Conservation (phyloP, 2,329 filamentous ascomycete genomes). For the Claviceps citrina region DNA sequence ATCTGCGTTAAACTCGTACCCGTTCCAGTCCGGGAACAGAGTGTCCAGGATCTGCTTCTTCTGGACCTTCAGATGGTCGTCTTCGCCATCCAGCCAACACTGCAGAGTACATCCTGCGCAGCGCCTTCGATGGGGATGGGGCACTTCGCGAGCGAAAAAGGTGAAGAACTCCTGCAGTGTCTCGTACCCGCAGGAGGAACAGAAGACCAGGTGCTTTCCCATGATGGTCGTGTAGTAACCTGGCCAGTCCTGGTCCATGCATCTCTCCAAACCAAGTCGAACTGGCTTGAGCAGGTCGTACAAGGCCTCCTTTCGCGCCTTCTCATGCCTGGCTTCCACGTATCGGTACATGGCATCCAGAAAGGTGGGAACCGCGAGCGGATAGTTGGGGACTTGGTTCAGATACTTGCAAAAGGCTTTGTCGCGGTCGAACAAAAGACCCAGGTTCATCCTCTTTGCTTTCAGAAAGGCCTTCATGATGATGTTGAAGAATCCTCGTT, state of each 20-base stretch:
- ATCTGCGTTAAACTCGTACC: constrained; percentile 15
- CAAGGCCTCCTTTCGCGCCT: constrained; percentile 9
- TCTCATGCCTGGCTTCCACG: background rate
- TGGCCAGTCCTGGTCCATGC: constrained; percentile 10
- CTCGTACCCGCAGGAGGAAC: constrained; percentile 21
- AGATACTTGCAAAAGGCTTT: constrained; percentile 18
- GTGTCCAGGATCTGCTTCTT: constrained; percentile 8
- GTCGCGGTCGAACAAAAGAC: constrained; percentile 16
- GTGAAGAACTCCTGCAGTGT: constrained; percentile 18
- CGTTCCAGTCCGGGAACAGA: constrained; percentile 16
- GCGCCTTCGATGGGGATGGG: constrained; percentile 7
- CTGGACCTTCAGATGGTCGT: constrained; percentile 14
- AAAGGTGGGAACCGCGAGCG: constrained; percentile 16
- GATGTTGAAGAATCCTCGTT: constrained; percentile 19
- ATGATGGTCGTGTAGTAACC: constrained; percentile 14
- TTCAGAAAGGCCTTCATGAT: constrained; percentile 22
- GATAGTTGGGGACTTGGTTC: constrained; percentile 15
- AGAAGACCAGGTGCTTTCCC: constrained; percentile 14
- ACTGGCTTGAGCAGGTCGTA: constrained; percentile 22
- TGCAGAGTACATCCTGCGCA: constrained; percentile 20
- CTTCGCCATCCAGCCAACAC: constrained; percentile 15
- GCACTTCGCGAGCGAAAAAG: background rate
- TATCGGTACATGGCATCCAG: constrained; percentile 20
- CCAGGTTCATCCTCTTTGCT: constrained; percentile 14
- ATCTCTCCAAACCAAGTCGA: constrained; percentile 12